Percentiles rank a stretch among this genome's conserved stretches.
phyloP scores from a whole-genome alignment of 2,329 filamentous ascomycete genomes.

The Cladosporium halotolerans region DNA sequence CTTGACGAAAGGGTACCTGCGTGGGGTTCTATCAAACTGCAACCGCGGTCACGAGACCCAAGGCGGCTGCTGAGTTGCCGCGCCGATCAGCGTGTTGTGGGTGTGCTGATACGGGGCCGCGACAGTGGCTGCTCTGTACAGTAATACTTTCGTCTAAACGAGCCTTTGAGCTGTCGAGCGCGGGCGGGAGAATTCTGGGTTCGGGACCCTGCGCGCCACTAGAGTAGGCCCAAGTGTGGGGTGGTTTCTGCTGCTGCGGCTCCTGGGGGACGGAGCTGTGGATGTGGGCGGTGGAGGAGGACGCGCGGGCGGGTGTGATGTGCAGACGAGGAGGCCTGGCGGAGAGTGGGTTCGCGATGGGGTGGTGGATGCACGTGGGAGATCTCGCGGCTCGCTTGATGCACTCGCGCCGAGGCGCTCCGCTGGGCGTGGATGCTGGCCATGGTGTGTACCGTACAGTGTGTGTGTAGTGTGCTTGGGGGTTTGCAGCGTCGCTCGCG shows the following conservation, averaged over 20 bases:
- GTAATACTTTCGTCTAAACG: not conserved
- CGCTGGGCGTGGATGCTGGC: too few relatives aligned
- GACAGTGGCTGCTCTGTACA: not conserved
- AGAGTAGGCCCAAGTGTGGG: constrained; percentile 1
- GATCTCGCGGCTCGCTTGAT: too few relatives aligned
- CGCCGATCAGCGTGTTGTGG: too few relatives aligned
- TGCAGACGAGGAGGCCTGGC: too few relatives aligned
- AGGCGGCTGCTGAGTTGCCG: not conserved
- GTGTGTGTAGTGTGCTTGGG: too few relatives aligned
- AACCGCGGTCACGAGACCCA: constrained; percentile 7
- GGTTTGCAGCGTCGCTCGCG: not conserved
- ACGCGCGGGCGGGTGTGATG: not conserved
- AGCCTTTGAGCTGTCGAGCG: not conserved
- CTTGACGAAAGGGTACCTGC: constrained; percentile 1
- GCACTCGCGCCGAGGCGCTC: too few relatives aligned
- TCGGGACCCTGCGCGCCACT: not conserved
- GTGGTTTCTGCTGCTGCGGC: not conserved
- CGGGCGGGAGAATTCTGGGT: constrained; percentile 6
- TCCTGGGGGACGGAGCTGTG: too few relatives aligned
- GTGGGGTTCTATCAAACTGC: not conserved
- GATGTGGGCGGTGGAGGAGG: not conserved
- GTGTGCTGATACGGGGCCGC: not conserved
- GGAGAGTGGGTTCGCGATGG: too few relatives aligned
- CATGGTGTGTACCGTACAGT: too few relatives aligned
- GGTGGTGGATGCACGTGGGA: too few relatives aligned